Evolutionary conservation across 305 asterid genomes (phyloP).

Genomic region (Fraxinus platypoda): DNA sequence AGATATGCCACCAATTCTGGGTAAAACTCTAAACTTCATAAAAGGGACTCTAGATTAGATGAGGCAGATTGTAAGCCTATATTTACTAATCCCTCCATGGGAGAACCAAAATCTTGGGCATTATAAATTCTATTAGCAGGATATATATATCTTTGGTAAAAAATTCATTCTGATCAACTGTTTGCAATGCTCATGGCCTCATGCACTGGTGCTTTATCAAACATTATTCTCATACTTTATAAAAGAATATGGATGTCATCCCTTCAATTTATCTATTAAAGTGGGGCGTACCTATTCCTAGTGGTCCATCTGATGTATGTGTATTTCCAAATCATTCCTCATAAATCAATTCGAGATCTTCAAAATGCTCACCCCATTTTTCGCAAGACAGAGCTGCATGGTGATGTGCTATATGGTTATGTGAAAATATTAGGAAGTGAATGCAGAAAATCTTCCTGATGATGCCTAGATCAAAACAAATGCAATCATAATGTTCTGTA

Average conservation of each 20-base stretch:
- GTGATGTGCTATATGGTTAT: constrained; percentile 4
- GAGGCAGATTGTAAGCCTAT: background rate
- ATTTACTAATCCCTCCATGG: background rate
- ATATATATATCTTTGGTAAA: background rate
- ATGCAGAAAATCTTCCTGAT: background rate
- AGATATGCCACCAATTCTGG: background rate
- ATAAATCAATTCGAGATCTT: constrained; percentile 8
- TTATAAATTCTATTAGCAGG: background rate
- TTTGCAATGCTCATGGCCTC: background rate
- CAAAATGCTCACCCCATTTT: background rate
- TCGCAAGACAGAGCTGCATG: background rate
- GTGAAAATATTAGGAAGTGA: background rate
- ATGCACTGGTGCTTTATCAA: background rate
- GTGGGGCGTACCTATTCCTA: background rate
- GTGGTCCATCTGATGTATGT: background rate
- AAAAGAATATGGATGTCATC: background rate
- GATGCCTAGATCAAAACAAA: background rate
- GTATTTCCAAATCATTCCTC: background rate
- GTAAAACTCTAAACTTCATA: background rate
- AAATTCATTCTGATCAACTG: background rate
- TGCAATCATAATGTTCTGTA: constrained; percentile 8
- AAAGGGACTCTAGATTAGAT: background rate
- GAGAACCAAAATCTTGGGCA: background rate
- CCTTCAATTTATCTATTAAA: background rate
- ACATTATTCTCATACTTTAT: background rate